These are phyloP conservation scores for Backusella tuberculispora DNA, from an alignment of 192 early-diverging fungal species.

Conservation along the genomic window DNA sequence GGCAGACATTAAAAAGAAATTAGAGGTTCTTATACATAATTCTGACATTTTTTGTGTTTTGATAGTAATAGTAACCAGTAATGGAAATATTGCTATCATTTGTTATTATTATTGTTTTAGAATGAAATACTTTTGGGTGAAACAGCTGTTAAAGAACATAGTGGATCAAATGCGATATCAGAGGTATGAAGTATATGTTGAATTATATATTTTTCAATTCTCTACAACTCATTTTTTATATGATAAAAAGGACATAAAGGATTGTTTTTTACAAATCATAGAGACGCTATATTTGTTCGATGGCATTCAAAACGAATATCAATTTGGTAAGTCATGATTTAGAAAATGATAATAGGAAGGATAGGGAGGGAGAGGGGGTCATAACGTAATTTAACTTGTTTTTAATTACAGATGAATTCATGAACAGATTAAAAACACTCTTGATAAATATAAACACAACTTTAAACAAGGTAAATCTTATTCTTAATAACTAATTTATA, in stretches of 20 bases:
- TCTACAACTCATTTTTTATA: not conserved
- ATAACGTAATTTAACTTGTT: too few relatives aligned
- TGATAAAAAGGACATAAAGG: not conserved
- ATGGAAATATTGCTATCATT: too few relatives aligned
- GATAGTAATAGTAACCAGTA: too few relatives aligned
- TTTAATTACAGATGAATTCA: not conserved
- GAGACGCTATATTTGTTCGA: not conserved
- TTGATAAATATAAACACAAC: conserved; percentile 4
- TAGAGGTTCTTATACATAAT: too few relatives aligned
- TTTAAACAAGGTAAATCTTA: conserved; percentile 6
- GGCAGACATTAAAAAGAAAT: not conserved
- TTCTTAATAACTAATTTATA: too few relatives aligned
- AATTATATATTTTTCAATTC: too few relatives aligned
- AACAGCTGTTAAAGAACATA: not conserved
- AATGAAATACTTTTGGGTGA: not conserved
- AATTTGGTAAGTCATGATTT: not conserved
- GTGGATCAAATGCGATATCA: too few relatives aligned
- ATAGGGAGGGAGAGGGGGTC: not conserved
- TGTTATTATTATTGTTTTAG: too few relatives aligned
- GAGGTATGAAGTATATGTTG: too few relatives aligned
- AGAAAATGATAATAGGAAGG: not conserved
- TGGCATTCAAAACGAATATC: conserved; percentile 6
- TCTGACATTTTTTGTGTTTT: too few relatives aligned
- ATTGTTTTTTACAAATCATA: conserved; percentile 8
- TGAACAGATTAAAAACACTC: not conserved